Base-by-base conservation (phyloP, 2,329 filamentous ascomycete genomes). In the Penicillium sp. region DNA sequence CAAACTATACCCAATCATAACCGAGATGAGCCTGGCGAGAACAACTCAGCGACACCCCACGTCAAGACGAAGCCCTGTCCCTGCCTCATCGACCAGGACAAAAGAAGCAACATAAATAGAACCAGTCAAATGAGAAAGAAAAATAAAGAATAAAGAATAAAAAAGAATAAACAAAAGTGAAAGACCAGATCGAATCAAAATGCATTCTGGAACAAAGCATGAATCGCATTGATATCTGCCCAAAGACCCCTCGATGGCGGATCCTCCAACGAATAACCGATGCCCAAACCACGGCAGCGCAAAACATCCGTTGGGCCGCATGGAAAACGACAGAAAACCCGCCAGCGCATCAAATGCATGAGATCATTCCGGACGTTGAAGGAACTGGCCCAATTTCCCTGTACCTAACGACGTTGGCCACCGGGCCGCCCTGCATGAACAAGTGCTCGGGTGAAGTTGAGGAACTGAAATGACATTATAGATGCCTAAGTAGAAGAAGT, bases 371-470 rank as follows among this genome's bases (percentile, higher is more conserved):
- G n/a, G 18, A 22, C 18, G 18, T 22, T 22, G 18, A 22, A 22
- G 18, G 18, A 22, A 5, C 18, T 22, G 18, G 18, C 39, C 37
- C 34, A 30, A 35, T 30, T 33, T 25, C 20, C 25, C 14, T 2
- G 16, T 31, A 42, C 41, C 32, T 43, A 53, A 25, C 45, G 42
- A 48, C 18, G 18, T 22, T 22, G 18, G 18, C 18, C 18, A 22
- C 51, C 44, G 45, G 53, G 53, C 55, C 50, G 52, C 52, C 52
- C 44, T 59, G 55, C 56, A 57, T 57, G 48, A 50, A 48, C 41
- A 47, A 39, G 40, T 48, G 45, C 41, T 41, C 28, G 25, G 39
- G n/a, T n/a, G n/a, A n/a, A n/a, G n/a, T n/a, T n/a, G n/a, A n/a
- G n/a, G n/a, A n/a, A n/a, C n/a, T n/a, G n/a, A n/a, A n/a, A n/a